Conservation (phyloP, 495 filamentous ascomycete species). For the Lasiosphaeria miniovina region DNA sequence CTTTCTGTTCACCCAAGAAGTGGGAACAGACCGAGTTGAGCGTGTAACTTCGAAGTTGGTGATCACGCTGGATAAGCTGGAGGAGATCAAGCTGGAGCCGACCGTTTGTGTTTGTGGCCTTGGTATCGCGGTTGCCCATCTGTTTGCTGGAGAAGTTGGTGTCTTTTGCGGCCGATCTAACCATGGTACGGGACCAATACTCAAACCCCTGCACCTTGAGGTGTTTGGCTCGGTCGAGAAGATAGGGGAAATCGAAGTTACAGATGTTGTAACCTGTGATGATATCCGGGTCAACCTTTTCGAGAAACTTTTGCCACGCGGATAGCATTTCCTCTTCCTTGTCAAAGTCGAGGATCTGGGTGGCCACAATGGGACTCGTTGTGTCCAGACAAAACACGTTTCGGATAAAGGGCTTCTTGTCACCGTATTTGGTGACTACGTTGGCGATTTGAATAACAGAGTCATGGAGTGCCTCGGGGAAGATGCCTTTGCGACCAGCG, state of each 20-base stretch:
- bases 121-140: slow-evolving; percentile 95
- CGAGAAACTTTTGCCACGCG: slow-evolving; percentile 83
- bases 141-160: slow-evolving; percentile 96
- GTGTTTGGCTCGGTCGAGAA: slow-evolving; percentile 83
- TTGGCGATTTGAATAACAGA: slow-evolving; percentile 99
- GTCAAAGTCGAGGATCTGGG: slow-evolving; percentile 80
- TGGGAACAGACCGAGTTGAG: slow-evolving; percentile 96
- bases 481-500: slow-evolving; percentile 94
- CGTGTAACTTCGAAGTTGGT: slow-evolving; percentile 94
- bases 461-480: slow-evolving; percentile 86
- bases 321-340: slow-evolving; percentile 82
- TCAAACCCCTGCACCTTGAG: slow-evolving; percentile 74
- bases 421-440: slow-evolving; percentile 93
- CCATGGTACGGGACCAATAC: slow-evolving; percentile 71
- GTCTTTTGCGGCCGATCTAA: slow-evolving; percentile 64
- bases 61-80: slow-evolving; percentile 88
- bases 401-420: slow-evolving; percentile 89
- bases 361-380: slow-evolving; percentile 90
- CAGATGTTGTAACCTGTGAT: slow-evolving; percentile 99
- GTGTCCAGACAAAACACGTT: slow-evolving; percentile 95
- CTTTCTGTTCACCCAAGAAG: slow-evolving; percentile 96
- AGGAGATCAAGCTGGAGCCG: slow-evolving; percentile 90
- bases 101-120: slow-evolving; percentile 89
- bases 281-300: slow-evolving; percentile 91
- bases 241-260: slow-evolving; percentile 98